phyloP scores from a whole-genome alignment of 371 early-diverging fungal species.

The Apophysomyces trapeziformis region DNA sequence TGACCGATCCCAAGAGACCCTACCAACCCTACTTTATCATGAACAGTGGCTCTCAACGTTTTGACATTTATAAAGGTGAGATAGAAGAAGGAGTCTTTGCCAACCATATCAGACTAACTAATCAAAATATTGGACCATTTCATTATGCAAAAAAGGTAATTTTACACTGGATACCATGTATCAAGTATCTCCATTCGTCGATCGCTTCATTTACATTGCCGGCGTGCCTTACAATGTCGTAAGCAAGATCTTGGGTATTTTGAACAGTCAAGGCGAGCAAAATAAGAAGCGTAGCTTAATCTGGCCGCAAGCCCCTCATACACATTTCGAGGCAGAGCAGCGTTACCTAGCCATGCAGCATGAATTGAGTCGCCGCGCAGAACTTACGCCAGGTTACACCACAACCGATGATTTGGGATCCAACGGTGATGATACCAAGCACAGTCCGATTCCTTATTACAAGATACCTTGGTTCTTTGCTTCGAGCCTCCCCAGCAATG shows the following conservation, averaged over 20 bases:
- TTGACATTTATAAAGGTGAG: slow-evolving; percentile 48
- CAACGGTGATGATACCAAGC: slow-evolving; percentile 48
- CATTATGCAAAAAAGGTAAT: slow-evolving; percentile 34
- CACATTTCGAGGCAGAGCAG: slow-evolving; percentile 3
- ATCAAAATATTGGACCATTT: neutral
- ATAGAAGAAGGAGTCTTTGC: neutral
- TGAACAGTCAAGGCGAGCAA: slow-evolving; percentile 63
- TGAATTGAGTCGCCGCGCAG: slow-evolving; percentile 4
- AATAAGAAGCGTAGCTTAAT: slow-evolving; percentile 52
- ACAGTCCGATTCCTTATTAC: slow-evolving; percentile 44
- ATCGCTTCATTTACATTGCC: slow-evolving; percentile 44
- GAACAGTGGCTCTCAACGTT: slow-evolving; percentile 57
- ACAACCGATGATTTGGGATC: slow-evolving; percentile 56
- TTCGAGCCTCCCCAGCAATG: slow-evolving; percentile 22
- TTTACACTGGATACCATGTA: slow-evolving; percentile 57
- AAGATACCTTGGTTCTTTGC: slow-evolving; percentile 48
- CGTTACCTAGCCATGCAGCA: neutral
- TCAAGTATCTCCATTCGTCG: slow-evolving; percentile 54
- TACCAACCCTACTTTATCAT: slow-evolving; percentile 48
- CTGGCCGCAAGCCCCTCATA: slow-evolving; percentile 31
- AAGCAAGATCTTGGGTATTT: slow-evolving; percentile 45
- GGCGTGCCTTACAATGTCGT: slow-evolving; percentile 41
- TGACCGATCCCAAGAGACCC: slow-evolving; percentile 30
- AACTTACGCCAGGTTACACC: slow-evolving; percentile 61
- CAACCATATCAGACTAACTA: too few relatives aligned